These are phyloP conservation scores for Metschnikowia arizonensis DNA, from an alignment of 805 yeast species.

Conservation along the genomic window DNA sequence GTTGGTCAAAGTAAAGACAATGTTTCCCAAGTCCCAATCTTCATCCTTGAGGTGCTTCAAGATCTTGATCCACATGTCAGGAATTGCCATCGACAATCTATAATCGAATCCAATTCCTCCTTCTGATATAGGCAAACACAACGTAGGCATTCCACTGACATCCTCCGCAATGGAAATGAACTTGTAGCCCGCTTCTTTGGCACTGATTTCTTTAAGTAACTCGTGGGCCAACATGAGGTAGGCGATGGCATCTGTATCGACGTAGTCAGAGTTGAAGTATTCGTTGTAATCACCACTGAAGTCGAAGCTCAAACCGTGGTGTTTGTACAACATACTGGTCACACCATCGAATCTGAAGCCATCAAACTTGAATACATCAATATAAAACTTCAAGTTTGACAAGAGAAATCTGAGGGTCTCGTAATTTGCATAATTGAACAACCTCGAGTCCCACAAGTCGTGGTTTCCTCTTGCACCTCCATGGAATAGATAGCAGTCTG, in stretches of 20 bases:
- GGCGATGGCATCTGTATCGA: conserved; percentile 81
- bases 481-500: conserved; percentile 93
- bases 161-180: conserved; percentile 90
- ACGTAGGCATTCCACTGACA: conserved; percentile 95
- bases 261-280: conserved; percentile 72
- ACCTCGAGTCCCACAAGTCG: conserved; percentile 92
- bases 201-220: conserved; percentile 54
- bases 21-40: conserved; percentile 84
- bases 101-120: conserved; percentile 97
- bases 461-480: conserved; percentile 87
- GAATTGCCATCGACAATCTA: conserved; percentile 93
- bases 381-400: conserved; percentile 76
- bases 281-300: conserved; percentile 93
- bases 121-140: conserved; percentile 63
- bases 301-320: conserved; percentile 88
- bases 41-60: conserved; percentile 81
- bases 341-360: conserved; percentile 98
- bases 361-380: conserved; percentile 82
- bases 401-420: conserved; percentile 86
- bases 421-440: conserved; percentile 86
- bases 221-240: conserved; percentile 91
- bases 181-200: conserved; percentile 30
- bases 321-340: conserved; percentile 85
- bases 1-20: conserved; percentile 78
- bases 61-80: conserved; percentile 98